These are phyloP conservation scores for Lentinula novae-zelandiae DNA, from an alignment of 1,284 basidiomycete genomes.

Conservation along the genomic window DNA sequence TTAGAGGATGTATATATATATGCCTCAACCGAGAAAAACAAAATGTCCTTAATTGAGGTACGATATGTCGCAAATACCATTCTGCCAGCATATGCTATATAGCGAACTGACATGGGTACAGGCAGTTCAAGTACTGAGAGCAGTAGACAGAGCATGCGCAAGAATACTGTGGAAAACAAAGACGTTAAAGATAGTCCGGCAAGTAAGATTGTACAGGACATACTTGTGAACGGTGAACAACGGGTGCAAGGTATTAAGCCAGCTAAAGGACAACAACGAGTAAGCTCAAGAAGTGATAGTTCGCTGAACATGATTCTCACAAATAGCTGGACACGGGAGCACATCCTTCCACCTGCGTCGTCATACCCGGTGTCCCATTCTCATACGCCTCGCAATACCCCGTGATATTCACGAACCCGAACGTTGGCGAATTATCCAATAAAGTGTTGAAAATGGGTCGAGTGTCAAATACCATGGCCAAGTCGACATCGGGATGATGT, in stretches of 20 bases:
- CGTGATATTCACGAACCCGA: slow-evolving; percentile 56
- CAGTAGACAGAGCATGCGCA: slow-evolving; percentile 41
- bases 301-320: slow-evolving; percentile 32
- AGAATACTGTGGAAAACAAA: slow-evolving; percentile 31
- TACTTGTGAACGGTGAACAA: slow-evolving; percentile 53
- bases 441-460: slow-evolving; percentile 55
- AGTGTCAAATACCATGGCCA: slow-evolving; percentile 50
- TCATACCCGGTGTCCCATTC: slow-evolving; percentile 47
- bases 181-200: neutral
- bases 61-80: no score
- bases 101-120: no score
- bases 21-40: no score
- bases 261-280: slow-evolving; percentile 29
- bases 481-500: slow-evolving; percentile 39
- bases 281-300: neutral
- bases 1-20: no score
- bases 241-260: slow-evolving; percentile 53
- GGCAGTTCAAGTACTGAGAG: slow-evolving; percentile 25
- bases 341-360: slow-evolving; percentile 51
- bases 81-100: no score
- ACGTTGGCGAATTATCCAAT: slow-evolving; percentile 44
- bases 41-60: no score
- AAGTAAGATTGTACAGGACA: slow-evolving; percentile 12
- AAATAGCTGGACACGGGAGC: slow-evolving; percentile 64
- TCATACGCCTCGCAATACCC: slow-evolving; percentile 59